Conservation (phyloP, 257 asterid species). For the Capsicum pubescens region DNA sequence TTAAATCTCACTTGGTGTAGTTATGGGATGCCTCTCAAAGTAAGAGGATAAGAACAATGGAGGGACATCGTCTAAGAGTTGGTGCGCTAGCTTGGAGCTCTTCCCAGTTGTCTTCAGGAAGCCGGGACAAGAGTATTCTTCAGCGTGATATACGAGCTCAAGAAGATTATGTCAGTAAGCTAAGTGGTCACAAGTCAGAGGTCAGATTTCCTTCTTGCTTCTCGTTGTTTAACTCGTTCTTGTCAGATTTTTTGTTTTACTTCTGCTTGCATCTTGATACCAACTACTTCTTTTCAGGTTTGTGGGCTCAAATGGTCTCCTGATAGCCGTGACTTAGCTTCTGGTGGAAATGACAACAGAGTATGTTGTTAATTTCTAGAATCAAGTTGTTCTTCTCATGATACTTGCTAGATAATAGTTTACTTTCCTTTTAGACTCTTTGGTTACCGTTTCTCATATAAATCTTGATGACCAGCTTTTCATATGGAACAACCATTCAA, state of each 20-base stretch:
- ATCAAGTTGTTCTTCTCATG: background rate
- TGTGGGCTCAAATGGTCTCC: slow-evolving; percentile 99
- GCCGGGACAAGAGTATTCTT: slow-evolving; percentile 90
- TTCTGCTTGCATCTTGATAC: slow-evolving; percentile 27
- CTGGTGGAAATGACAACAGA: slow-evolving; percentile 94
- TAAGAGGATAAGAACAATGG: slow-evolving; percentile 88
- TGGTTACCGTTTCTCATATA: slow-evolving; percentile 21
- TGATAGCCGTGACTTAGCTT: slow-evolving; percentile 92
- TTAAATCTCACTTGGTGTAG: slow-evolving; percentile 40
- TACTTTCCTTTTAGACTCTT: background rate
- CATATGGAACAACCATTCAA: slow-evolving; percentile 92
- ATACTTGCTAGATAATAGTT: background rate
- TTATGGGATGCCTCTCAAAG: slow-evolving; percentile 93
- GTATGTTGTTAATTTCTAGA: slow-evolving; percentile 50
- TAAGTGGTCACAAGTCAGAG: slow-evolving; percentile 95
- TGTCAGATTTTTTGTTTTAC: background rate
- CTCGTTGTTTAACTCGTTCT: background rate
- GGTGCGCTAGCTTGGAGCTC: slow-evolving; percentile 97
- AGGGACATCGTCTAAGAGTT: slow-evolving; percentile 84
- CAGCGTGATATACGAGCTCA: slow-evolving; percentile 83
- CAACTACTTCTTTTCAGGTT: slow-evolving; percentile 51
- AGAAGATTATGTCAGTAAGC: slow-evolving; percentile 77
- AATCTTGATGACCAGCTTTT: slow-evolving; percentile 57
- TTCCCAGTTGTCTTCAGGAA: slow-evolving; percentile 78
- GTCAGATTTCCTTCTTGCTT: slow-evolving; percentile 46